Percentiles rank a stretch among this genome's conserved stretches.
Conservation (phyloP, 306 rosid genomes). For the Ceratonia siliqua region DNA sequence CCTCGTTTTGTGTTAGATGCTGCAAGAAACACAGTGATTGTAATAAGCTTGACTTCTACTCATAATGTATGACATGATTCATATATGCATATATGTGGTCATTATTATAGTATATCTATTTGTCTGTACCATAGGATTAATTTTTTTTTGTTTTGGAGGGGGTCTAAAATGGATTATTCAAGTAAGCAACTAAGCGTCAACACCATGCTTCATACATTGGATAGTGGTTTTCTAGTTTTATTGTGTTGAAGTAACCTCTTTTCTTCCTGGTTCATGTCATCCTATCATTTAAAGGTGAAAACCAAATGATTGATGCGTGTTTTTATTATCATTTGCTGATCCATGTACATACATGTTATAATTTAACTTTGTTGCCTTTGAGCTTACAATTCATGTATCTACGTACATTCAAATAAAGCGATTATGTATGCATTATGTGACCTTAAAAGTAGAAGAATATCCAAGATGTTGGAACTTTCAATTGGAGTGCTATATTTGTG, state of each 20-base stretch:
- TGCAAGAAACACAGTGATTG: constrained; percentile 46
- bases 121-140: neutral
- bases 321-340: constrained; percentile 10
- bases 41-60: constrained; percentile 1
- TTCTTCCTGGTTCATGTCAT: neutral
- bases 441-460: constrained; percentile 11
- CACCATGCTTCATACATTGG: no score
- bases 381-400: constrained; percentile 9
- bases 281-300: neutral
- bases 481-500: constrained; percentile 3
- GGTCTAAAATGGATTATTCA: neutral
- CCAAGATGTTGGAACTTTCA: neutral
- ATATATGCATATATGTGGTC: neutral
- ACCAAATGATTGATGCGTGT: neutral
- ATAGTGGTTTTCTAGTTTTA: neutral
- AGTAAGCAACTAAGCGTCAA: no score
- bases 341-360: neutral
- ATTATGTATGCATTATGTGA: constrained; percentile 12
- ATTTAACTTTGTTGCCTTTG: neutral
- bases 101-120: neutral
- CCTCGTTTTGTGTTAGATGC: constrained; percentile 46
- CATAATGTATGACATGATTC: neutral
- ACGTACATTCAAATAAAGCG: neutral
- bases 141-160: neutral
- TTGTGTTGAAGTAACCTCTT: neutral